Evolutionary conservation across 345 rosid species (phyloP), one percentile per base, ranked within the genome.

Genomic region (Pugionium dolabratum): DNA sequence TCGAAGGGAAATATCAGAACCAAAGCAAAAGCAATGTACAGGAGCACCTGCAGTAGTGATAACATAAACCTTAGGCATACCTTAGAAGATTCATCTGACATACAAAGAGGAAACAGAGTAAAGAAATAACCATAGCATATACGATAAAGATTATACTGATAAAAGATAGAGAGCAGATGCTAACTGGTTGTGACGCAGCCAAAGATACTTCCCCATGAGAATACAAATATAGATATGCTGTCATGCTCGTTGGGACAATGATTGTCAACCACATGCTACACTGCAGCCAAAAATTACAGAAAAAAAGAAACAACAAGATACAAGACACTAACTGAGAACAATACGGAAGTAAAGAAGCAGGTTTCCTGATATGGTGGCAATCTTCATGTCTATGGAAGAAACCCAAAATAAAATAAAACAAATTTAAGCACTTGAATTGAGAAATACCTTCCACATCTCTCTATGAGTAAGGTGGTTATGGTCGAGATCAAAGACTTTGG

Each of bases 181-280:
- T 94, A 85, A 88, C 97, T 77, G 99, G 96, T 84, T 94, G 96
- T 62, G 97, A 94, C 31, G 97, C 97, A 45, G 99, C 97, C 82
- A 90, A 69, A 31, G 95, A 86, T 35, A 87, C 99, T 88, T 94
- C 99, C 70, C 97, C 99, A 42, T 84, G 97, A 66, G 97, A 94
- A 76, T 94, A 90, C 34, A 94, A 83, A 82, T 84, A 94, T 44
- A 94, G 91, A 74, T 91, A 94, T 9, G 96, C 86, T 30, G 96
- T 91, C 99, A 94, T 90, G 84, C 99, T 94, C 66, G 91, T 85
- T 54, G 97, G 96, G 58, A 91, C 99, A 55, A 86, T 71, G 59
- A 94, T 81, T 42, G 99, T 94, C 97, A 94, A 81, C 96, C 97
- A 90, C 56, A 82, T 87, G 64, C 95, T 90, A 78, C 91, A 86